A percentile compares a stretch with the other conserved stretches of the same genome.
phyloP scores from a whole-genome alignment of 2,329 filamentous ascomycete species.

The Lachnum nothofagi region DNA sequence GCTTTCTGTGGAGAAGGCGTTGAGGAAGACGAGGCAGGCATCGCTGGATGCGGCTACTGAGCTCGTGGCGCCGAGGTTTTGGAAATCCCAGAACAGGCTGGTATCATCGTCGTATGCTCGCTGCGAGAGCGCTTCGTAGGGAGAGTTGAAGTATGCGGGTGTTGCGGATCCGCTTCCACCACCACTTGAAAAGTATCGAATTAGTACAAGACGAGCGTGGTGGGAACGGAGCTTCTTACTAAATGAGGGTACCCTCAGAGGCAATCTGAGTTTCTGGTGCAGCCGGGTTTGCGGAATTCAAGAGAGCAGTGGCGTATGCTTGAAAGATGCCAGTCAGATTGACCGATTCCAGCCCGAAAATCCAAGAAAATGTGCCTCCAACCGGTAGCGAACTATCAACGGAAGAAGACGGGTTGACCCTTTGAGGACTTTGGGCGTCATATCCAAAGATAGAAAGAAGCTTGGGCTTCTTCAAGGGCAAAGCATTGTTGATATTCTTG shows the following conservation, averaged over 20 bases:
- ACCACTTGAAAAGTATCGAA: conserved; percentile 34
- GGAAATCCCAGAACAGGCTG: conserved; percentile 55
- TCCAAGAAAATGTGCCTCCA: conserved; percentile 36
- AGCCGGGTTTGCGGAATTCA: too few species aligned
- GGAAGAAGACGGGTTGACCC: background rate
- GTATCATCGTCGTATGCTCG: conserved; percentile 50
- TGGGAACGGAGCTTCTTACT: too few species aligned
- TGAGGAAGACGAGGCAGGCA: conserved; percentile 62
- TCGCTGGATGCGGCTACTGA: conserved; percentile 36
- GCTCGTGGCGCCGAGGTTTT: conserved; percentile 26
- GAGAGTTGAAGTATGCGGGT: conserved; percentile 44
- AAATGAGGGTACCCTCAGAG: too few species aligned
- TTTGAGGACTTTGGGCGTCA: conserved; percentile 38
- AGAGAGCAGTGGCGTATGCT: too few species aligned
- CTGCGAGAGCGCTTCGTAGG: conserved; percentile 50
- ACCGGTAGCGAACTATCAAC: background rate
- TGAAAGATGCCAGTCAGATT: too few species aligned
- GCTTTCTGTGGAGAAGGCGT: conserved; percentile 66
- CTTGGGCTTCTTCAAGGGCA: conserved; percentile 47
- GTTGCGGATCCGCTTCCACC: conserved; percentile 45
- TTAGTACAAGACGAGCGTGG: too few species aligned
- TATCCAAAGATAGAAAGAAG: conserved; percentile 58
- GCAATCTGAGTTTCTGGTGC: too few species aligned
- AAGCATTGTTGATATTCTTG: conserved; percentile 51
- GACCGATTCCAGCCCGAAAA: conserved; percentile 30